These are phyloP conservation scores for Tuber umbilicatum DNA, from an alignment of 495 filamentous ascomycete species.

Conservation along the genomic window DNA sequence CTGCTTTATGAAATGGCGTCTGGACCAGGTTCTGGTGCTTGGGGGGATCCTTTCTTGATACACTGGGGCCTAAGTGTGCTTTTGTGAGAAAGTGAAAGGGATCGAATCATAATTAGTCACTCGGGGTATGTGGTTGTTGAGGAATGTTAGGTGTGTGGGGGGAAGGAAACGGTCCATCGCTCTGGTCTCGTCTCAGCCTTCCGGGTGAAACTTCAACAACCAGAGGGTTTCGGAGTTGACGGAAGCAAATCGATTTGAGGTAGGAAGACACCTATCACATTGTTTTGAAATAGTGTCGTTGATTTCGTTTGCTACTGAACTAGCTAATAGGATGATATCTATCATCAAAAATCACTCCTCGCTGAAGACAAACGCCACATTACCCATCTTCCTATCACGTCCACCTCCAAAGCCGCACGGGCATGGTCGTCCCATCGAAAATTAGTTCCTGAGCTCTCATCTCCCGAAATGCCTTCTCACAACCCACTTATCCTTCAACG, in stretches of 20 bases:
- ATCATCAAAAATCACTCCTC: not conserved
- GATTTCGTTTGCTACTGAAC: not conserved
- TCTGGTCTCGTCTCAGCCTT: not conserved
- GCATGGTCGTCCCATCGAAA: not conserved
- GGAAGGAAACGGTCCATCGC: not conserved
- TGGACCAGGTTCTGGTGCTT: not conserved
- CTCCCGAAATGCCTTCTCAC: not conserved
- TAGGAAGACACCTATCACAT: not conserved
- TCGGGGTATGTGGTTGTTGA: not conserved
- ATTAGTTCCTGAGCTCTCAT: not conserved
- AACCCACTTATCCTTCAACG: not conserved
- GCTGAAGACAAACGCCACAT: not conserved
- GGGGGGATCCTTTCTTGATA: not conserved
- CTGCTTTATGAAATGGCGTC: not conserved
- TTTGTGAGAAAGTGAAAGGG: not conserved
- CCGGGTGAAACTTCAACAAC: conserved; percentile 1
- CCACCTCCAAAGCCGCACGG: not conserved
- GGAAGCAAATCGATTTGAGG: not conserved
- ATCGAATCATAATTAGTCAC: not conserved
- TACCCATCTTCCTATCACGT: not conserved
- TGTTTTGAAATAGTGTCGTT: not conserved
- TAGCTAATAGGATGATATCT: not conserved
- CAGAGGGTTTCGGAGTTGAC: not conserved
- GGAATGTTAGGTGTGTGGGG: not conserved
- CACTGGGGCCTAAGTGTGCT: not conserved